phyloP scores from a whole-genome alignment of 1,284 basidiomycete genomes.

The Naganishia albida region DNA sequence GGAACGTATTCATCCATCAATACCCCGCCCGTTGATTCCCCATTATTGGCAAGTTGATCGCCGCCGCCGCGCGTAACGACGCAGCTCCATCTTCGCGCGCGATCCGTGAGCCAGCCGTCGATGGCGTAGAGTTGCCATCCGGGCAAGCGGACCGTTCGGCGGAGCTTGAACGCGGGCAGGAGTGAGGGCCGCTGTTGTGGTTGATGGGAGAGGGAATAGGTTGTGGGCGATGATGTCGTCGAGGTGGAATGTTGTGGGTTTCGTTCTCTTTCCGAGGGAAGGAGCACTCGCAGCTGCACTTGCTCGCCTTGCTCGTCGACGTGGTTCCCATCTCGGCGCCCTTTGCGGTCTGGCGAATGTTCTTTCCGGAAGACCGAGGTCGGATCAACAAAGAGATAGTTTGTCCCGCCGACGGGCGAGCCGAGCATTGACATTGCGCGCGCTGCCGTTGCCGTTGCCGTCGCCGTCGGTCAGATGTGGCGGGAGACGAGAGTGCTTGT shows the following conservation, averaged over 20 bases:
- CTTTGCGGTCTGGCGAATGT: background rate
- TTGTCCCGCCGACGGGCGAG: constrained; percentile 7
- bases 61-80: background rate
- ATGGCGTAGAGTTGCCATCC: constrained; percentile 17
- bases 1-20: constrained; percentile 15
- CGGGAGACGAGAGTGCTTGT: no score
- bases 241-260: background rate
- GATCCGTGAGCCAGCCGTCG: constrained; percentile 19
- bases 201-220: constrained; percentile 1
- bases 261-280: background rate
- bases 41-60: background rate
- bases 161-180: no score
- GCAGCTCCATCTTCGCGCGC: background rate
- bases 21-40: background rate
- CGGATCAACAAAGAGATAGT: constrained; percentile 18
- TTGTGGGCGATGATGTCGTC: background rate
- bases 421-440: constrained; percentile 24
- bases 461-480: no score
- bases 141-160: background rate
- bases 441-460: no score
- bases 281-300: background rate
- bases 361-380: background rate
- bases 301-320: background rate
- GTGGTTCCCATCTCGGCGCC: background rate
- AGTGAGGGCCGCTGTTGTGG: background rate